Base-by-base conservation (phyloP, 2,329 filamentous ascomycete genomes). In the Ceratocystis huliohia region DNA sequence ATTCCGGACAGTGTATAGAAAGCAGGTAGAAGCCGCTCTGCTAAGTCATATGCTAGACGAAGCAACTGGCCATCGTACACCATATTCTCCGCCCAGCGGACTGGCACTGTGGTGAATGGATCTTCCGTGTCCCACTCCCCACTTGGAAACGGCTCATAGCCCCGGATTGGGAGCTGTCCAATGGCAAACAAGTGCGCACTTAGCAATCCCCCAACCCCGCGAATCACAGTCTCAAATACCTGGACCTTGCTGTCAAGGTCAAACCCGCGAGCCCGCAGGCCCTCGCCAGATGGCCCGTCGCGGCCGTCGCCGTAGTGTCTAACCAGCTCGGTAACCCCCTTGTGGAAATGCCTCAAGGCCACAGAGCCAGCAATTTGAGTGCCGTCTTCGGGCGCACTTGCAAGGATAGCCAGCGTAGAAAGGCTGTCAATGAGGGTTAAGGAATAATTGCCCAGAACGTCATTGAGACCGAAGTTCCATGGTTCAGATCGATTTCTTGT, bases 221-320 rank as follows among this genome's bases (percentile, higher is more conserved):
- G 84, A 71, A 99, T 99, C 45, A 96, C 93, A 0, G 93, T 97
- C 78, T 99, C 94, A 73, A 99, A 99, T 48, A 99, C 91, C 77
- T 99, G 93, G 1, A 99, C 94, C 76, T 97, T 99, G 78, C 92
- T 96, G 76, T 99, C 93, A 50, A 96, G 79, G 75, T 99, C 91
- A 72, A 99, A 99, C 0, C 91, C 94, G 65, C 85, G 83, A 2
- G 86, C 86, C 69, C 91, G 81, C 67, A 82, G 79, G 2, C 93
- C 93, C 72, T 84, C 81, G 5, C 89, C 90, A 4, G 81, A 80
- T 15, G 83, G 79, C 2, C 88, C 87, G 7, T 80, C 76, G 37
- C 85, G 85, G 1, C 92, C 93, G 75, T 96, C 92, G 3, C 93
- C 93, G 74, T 96, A 97, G 71, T 94, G 80, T 70, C 84, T 79